Evolutionary conservation across 208 protist genomes (phyloP).

Genomic region (Naegleria gruberi): DNA sequence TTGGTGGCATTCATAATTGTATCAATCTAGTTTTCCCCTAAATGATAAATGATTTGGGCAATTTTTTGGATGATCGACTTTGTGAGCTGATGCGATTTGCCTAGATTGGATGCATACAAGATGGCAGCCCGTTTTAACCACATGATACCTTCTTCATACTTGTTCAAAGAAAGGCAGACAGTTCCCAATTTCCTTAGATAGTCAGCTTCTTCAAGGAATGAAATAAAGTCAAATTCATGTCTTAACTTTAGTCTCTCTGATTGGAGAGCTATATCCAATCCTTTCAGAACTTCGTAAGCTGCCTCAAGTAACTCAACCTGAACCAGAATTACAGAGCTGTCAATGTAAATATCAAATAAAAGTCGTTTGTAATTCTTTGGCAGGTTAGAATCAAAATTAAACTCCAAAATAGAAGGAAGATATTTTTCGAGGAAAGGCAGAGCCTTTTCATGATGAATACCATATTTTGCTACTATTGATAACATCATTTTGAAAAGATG

Average conservation of each 20-base stretch:
- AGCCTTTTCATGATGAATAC: neutral
- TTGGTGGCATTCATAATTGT: too few species aligned
- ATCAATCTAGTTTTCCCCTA: too few species aligned
- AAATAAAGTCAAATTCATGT: neutral
- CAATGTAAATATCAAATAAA: neutral
- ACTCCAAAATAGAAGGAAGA: neutral
- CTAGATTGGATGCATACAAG: neutral
- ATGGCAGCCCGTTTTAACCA: neutral
- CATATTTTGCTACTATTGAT: neutral
- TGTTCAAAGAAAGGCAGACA: neutral
- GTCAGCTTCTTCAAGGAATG: neutral
- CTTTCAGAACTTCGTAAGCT: neutral
- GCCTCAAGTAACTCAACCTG: neutral
- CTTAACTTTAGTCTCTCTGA: too few species aligned
- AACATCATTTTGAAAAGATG: neutral
- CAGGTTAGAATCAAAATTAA: neutral
- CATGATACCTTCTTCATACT: neutral
- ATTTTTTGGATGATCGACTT: neutral
- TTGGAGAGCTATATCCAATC: neutral
- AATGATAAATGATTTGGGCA: neutral
- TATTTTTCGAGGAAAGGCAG: neutral
- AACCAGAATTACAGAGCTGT: neutral
- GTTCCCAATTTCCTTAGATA: neutral
- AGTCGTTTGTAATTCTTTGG: neutral
- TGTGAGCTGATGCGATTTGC: neutral